A percentile compares a stretch with the other conserved stretches of the same genome.
These are phyloP conservation scores for Phytopythium boreale DNA, from an alignment of 352 stramenopile species.

Conservation along the genomic window DNA sequence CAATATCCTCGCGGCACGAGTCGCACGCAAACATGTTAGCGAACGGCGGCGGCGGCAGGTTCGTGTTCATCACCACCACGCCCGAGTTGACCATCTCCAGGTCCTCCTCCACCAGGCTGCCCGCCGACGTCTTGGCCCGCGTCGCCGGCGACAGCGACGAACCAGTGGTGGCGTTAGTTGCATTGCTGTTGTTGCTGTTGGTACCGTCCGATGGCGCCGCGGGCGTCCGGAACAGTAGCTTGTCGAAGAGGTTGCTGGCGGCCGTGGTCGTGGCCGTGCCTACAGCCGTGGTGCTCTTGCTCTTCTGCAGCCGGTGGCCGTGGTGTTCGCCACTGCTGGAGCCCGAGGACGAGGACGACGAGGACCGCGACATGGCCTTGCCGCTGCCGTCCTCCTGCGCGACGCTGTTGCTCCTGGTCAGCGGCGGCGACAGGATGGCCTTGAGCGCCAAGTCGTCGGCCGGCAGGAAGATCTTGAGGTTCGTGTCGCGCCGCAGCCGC, in stretches of 20 bases:
- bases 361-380: neutral
- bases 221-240: conserved; percentile 29
- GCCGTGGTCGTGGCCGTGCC: conserved; percentile 1
- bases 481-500: conserved; percentile 21
- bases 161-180: neutral
- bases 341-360: neutral
- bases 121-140: conserved; percentile 24
- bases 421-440: conserved; percentile 46
- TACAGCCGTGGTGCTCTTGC: conserved; percentile 5
- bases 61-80: conserved; percentile 47
- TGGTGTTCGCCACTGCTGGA: neutral
- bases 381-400: neutral
- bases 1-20: conserved; percentile 70
- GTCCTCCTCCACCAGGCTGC: conserved; percentile 46
- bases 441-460: conserved; percentile 52
- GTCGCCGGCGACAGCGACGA: neutral
- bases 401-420: neutral
- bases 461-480: conserved; percentile 51
- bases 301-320: neutral
- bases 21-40: conserved; percentile 79
- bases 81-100: conserved; percentile 32
- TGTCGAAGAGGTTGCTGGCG: conserved; percentile 28
- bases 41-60: conserved; percentile 60
- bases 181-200: conserved; percentile 2
- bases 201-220: neutral